These are phyloP conservation scores for Neurospora discreta DNA, from an alignment of 495 filamentous ascomycete species.

Conservation along the genomic window DNA sequence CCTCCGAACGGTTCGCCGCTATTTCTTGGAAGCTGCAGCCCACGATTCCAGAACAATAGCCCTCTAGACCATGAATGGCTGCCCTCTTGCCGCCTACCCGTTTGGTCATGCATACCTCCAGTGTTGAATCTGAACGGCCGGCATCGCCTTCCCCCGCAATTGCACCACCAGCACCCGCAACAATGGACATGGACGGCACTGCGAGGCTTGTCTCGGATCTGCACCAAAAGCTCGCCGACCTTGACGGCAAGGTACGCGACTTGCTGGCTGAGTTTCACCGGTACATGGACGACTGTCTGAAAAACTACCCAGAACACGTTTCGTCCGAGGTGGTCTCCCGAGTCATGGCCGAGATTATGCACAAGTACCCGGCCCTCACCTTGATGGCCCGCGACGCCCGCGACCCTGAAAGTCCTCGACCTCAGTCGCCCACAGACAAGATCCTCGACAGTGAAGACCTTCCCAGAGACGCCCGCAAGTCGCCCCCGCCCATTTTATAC, in stretches of 20 bases:
- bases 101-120: conserved; percentile 14
- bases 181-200: conserved; percentile 44
- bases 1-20: background rate
- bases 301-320: conserved; percentile 32
- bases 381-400: conserved; percentile 6
- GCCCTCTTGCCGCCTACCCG: conserved; percentile 6
- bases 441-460: conserved; percentile 11
- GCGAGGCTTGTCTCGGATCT: conserved; percentile 37
- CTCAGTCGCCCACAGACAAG: conserved; percentile 7
- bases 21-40: background rate
- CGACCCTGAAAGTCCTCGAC: conserved; percentile 5
- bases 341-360: conserved; percentile 33
- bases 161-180: conserved; percentile 1
- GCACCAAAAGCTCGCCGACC: conserved; percentile 37
- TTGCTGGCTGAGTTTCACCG: conserved; percentile 38
- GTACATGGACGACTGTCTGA: conserved; percentile 35
- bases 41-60: background rate
- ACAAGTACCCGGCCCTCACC: conserved; percentile 27
- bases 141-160: conserved; percentile 1
- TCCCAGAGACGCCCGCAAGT: conserved; percentile 21
- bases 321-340: conserved; percentile 33
- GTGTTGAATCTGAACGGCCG: conserved; percentile 1
- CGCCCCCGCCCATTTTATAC: conserved; percentile 32
- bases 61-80: conserved; percentile 8
- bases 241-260: conserved; percentile 39